Percentiles rank a stretch among this genome's conserved stretches.
Conservation (phyloP, 257 asterid genomes). For the Solanum lignicaule region DNA sequence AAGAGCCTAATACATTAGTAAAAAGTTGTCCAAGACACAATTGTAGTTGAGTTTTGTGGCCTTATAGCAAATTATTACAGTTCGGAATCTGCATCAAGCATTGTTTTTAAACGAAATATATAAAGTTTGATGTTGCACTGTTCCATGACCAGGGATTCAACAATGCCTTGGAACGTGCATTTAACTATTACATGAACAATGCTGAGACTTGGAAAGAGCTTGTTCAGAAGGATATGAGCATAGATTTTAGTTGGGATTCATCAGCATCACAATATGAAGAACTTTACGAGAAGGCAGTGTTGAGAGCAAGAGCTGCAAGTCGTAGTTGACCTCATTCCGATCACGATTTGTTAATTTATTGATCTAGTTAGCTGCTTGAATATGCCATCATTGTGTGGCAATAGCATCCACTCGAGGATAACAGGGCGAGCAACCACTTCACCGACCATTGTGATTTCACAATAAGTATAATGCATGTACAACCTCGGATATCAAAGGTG, state of each 20-base stretch:
- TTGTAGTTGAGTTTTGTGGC: neutral
- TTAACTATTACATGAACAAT: slow-evolving; percentile 42
- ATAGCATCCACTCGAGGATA: neutral
- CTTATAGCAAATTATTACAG: neutral
- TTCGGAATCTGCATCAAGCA: neutral
- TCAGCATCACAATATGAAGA: slow-evolving; percentile 75
- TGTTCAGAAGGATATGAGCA: slow-evolving; percentile 69
- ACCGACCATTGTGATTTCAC: neutral
- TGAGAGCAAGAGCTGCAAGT: slow-evolving; percentile 46
- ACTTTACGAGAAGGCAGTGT: slow-evolving; percentile 60
- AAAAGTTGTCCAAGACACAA: neutral
- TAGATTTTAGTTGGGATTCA: slow-evolving; percentile 89
- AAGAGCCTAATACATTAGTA: neutral
- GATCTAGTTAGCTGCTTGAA: neutral
- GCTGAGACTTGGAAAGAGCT: slow-evolving; percentile 58
- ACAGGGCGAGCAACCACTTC: neutral
- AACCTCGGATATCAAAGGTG: neutral
- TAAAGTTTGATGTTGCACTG: neutral
- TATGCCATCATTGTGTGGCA: neutral
- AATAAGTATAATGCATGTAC: neutral
- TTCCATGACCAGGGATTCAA: slow-evolving; percentile 48
- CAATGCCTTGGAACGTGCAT: slow-evolving; percentile 65
- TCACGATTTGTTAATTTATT: neutral
- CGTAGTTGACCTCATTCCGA: slow-evolving; percentile 12
- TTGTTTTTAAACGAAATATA: neutral